Evolutionary conservation across 495 filamentous ascomycete genomes (phyloP), one percentile per base, ranked within the genome.

Genomic region (Chaetomidium leptoderma): DNA sequence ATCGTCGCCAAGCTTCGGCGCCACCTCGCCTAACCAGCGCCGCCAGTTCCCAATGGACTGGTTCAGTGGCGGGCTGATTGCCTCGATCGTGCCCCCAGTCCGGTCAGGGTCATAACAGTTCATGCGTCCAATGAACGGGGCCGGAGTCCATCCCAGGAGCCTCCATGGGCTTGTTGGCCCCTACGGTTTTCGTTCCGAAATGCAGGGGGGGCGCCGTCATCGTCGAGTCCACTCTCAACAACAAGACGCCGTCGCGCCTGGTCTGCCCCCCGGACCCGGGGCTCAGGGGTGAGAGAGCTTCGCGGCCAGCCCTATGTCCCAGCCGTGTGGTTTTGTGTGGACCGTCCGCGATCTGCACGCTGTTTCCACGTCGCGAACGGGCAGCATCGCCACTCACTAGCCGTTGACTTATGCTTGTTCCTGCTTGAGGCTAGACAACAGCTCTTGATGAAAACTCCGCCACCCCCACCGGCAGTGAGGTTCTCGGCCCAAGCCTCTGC

Each of bases 391-490:
- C 45, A 10, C 54, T 48, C 29, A 16, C 32, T 30, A n/a, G 23
- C 45, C 37, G 33, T 29, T 16, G 11, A 40, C 32, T 42, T 30
- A 6, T 57, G 44, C 17, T 45, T 23, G 26, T 49, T 39, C 51
- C 44, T 37, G 30, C n/a, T 44, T 46, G 10, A 33, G 36, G 29
- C 33, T 33, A 35, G 21, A 46, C 26, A 11, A n/a, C 21, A 33
- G 30, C 36, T 32, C 24, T 39, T 40, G 49, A 23, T 11, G 35
- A 44, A 9, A 17, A 30, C 57, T 59, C 51, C 42, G 58, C 58
- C 58, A 60, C 58, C 58, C 51, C 58, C 51, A 42, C 50, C 44
- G 51, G 44, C 58, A 55, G 4, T 60, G 55, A 50, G 1, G 16
- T 55, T 35, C 36, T 50, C 21, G 45, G 27, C 44, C 21, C 14